Percentiles rank a stretch among this genome's conserved stretches.
phyloP scores from a whole-genome alignment of 139 green algal genomes.

The Haematococcus lacustris region DNA sequence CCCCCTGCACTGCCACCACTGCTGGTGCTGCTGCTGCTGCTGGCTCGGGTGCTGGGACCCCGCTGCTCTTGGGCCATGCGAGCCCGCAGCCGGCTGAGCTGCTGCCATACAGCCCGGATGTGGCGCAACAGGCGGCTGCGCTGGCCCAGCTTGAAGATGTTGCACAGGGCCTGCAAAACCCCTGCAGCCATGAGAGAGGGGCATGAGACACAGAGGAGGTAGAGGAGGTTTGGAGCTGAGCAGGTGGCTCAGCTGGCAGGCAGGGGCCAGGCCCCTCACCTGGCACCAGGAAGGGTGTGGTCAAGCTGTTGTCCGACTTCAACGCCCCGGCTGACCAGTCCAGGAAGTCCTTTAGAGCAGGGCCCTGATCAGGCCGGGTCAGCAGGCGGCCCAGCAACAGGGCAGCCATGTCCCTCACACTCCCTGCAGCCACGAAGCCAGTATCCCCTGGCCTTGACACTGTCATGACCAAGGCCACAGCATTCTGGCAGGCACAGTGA shows the following conservation, averaged over 20 bases:
- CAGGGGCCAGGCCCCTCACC: no score
- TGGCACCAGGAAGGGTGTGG: conserved; percentile 56
- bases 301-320: conserved; percentile 4
- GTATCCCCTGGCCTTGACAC: neutral
- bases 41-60: neutral
- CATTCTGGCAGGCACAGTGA: neutral
- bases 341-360: conserved; percentile 63
- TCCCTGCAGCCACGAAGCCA: conserved; percentile 30
- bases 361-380: conserved; percentile 75
- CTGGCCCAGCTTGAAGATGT: conserved; percentile 66
- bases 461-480: no score
- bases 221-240: neutral
- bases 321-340: conserved; percentile 46
- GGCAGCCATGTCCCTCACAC: conserved; percentile 73
- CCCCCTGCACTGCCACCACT: conserved; percentile 1
- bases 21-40: conserved; percentile 5
- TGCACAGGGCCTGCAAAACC: conserved; percentile 30
- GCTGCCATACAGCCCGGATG: conserved; percentile 30
- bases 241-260: no score
- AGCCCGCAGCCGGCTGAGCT: conserved; percentile 39
- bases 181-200: conserved; percentile 11
- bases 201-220: neutral
- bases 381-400: conserved; percentile 79
- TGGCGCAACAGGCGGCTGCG: conserved; percentile 38
- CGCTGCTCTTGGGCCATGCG: no score